These are phyloP conservation scores for Epichloe gansuensis DNA, from an alignment of 2,329 filamentous ascomycete species.

Conservation along the genomic window DNA sequence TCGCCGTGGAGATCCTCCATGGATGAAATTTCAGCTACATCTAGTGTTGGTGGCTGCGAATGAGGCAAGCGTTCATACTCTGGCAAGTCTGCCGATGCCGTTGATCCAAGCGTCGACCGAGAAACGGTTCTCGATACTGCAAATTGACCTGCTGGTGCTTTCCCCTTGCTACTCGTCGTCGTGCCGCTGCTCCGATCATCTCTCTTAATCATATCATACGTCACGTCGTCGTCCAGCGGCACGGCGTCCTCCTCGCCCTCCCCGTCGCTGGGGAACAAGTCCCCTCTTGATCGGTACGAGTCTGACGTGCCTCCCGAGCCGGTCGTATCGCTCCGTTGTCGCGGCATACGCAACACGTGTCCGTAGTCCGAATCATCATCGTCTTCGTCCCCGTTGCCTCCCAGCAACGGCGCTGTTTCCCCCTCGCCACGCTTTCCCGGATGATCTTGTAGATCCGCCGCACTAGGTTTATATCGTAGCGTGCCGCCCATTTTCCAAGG, in stretches of 20 bases:
- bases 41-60: constrained; percentile 22
- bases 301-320: constrained; percentile 73
- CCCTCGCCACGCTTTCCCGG: constrained; percentile 42
- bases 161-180: constrained; percentile 47
- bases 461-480: constrained; percentile 78
- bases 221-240: constrained; percentile 86
- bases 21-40: constrained; percentile 29
- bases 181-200: constrained; percentile 56
- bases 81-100: constrained; percentile 21
- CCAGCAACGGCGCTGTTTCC: constrained; percentile 60
- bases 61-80: constrained; percentile 13
- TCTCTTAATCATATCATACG: constrained; percentile 64
- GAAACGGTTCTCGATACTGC: constrained; percentile 39
- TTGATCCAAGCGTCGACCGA: constrained; percentile 42
- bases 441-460: constrained; percentile 80
- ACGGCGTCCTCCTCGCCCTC: constrained; percentile 85
- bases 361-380: constrained; percentile 20
- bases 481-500: constrained; percentile 78
- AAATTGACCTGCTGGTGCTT: constrained; percentile 29
- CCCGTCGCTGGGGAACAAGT: constrained; percentile 78
- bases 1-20: constrained; percentile 40
- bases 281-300: constrained; percentile 75
- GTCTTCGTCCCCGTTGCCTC: constrained; percentile 12
- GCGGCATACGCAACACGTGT: constrained; percentile 17
- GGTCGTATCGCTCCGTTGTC: constrained; percentile 62